Base-by-base conservation (phyloP, 2,329 filamentous ascomycete species). In the Rachicladosporium sp. region DNA sequence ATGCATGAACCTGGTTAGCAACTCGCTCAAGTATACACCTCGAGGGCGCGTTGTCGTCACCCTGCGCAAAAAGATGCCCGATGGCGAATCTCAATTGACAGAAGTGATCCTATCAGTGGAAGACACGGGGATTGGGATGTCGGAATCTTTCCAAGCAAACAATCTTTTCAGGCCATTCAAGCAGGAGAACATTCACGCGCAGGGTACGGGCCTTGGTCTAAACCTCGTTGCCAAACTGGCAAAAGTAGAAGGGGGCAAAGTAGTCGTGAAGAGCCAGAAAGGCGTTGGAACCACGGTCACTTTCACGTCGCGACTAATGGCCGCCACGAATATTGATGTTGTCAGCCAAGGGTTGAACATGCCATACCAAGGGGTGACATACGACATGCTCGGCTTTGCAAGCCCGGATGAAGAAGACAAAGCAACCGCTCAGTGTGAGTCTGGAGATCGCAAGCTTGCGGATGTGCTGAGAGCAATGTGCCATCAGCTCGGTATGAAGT, bases 71-170 rank as follows among this genome's bases (percentile, higher is more conserved):
- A 31, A 32, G 10, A 15, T 6, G 29, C 11, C 27, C 1, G 12
- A 21, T 27, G 23, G 8, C 23, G 23, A 8, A 6, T 6, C 23
- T 27, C 6, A 7, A 27, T 6, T 27, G 7, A 27, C 23, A 7
- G 3, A 27, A 27, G 23, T 27, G 8, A 27, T 7, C 3, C 23
- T 27, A 27, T 45, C 43, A 7, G 70, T 84, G 1, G 62, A 64
- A 0, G 80, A 85, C 47, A 79, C 77, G 0, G 80, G 80, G 0
- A 68, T 67, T 29, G 80, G 80, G 1, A 84, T 84, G 37, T 70
- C 70, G 0, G 63, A 71, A 9, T 74, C 80, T 6, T 85, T 77
- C 45, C 57, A 82, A 4, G 65, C 70, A 21, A 70, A 74, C 10
- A 66, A 71, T 10, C 58, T 83, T 0, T 84, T 78, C 53, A 72